These are phyloP conservation scores for Termitomyces bulborhizus DNA, from an alignment of 768 basidiomycete genomes.

Conservation along the genomic window DNA sequence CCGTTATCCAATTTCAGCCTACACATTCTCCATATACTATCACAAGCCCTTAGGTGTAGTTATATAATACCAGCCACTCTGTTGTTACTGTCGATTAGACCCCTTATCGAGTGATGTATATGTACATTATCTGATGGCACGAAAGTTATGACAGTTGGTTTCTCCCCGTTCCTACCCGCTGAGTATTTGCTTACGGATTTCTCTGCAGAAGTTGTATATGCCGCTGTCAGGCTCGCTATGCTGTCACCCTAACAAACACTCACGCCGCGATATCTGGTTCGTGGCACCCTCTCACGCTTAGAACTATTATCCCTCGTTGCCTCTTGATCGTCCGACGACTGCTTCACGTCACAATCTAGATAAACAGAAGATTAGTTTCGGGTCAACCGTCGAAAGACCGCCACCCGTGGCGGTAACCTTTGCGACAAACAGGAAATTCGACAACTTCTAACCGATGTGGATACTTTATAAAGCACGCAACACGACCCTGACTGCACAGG, in stretches of 20 bases:
- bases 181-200: neutral
- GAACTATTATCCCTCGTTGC: neutral
- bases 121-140: neutral
- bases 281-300: neutral
- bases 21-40: slow-evolving; percentile 12
- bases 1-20: slow-evolving; percentile 1
- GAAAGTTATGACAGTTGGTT: neutral
- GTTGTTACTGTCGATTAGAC: slow-evolving; percentile 6
- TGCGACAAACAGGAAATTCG: neutral
- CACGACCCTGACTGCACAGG: neutral
- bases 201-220: neutral
- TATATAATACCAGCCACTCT: slow-evolving; percentile 15
- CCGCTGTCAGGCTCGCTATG: neutral
- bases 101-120: neutral
- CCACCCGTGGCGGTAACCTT: neutral
- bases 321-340: neutral
- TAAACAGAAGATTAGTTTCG: neutral
- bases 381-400: neutral
- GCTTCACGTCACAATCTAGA: slow-evolving; percentile 1
- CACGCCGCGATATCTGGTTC: neutral
- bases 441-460: neutral
- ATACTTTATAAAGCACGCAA: neutral
- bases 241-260: neutral
- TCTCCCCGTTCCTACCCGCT: neutral
- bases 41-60: slow-evolving; percentile 15